Evolutionary conservation across 345 rosid genomes (phyloP).

Genomic region (Linum tenue): DNA sequence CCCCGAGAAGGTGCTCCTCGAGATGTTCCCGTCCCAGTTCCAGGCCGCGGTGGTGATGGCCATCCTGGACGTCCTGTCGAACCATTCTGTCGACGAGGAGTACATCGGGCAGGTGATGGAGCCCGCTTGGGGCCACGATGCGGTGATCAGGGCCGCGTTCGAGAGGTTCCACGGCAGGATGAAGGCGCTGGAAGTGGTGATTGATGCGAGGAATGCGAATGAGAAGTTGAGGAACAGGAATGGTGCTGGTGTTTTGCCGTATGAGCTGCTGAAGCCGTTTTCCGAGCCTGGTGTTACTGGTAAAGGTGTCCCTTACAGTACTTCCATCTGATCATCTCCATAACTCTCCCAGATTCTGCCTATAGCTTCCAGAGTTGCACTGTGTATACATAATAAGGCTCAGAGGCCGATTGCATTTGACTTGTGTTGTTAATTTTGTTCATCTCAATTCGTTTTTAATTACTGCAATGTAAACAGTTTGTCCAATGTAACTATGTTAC

Average conservation of each 20-base stretch:
- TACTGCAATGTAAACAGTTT: too few relatives aligned
- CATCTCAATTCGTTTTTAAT: too few relatives aligned
- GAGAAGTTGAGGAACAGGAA: conserved; percentile 23
- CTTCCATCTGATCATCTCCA: conserved; percentile 17
- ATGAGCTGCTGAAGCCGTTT: conserved; percentile 37
- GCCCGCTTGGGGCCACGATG: background rate
- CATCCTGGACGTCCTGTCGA: background rate
- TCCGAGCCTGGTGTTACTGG: conserved; percentile 41
- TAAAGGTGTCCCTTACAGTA: conserved; percentile 38
- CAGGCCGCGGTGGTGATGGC: background rate
- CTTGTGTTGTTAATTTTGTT: too few relatives aligned
- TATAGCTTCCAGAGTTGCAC: too few relatives aligned
- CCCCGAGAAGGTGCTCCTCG: background rate
- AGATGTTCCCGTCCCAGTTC: background rate
- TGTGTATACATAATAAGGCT: too few relatives aligned
- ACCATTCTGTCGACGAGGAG: conserved; percentile 1
- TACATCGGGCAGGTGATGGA: background rate
- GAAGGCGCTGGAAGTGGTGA: background rate
- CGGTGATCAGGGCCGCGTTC: background rate
- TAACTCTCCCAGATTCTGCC: too few relatives aligned
- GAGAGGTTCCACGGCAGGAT: background rate
- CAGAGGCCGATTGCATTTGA: too few relatives aligned
- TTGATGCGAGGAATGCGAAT: conserved; percentile 1
- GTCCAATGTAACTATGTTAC: too few relatives aligned
- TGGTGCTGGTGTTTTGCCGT: conserved; percentile 36